Evolutionary conservation across 1,139 yeast genomes (phyloP), one percentile per base, ranked within the genome.

Genomic region (Lodderomyces oxycetoniae): DNA sequence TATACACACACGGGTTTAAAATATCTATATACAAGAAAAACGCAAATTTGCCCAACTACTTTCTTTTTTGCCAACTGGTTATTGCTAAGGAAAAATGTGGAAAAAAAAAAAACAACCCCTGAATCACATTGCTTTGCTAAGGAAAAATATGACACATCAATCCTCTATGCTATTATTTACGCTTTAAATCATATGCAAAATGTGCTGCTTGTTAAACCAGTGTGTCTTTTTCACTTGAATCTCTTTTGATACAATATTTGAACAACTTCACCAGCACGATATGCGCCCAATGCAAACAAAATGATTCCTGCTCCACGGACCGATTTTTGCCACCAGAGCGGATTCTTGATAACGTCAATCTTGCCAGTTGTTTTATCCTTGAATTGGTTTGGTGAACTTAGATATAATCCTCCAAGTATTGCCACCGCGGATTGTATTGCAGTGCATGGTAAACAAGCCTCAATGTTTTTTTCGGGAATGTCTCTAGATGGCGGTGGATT

Each of bases 301-400:
- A 57, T 50, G 2, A 59, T 44, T 1, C 73, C 73, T 2, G 51
- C 38, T 0, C 59, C 56, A 22, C 58, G 52, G 2, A 68, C 59
- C 4, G 61, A 47, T 26, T 55, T 49, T 38, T 63, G 70, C 67
- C 71, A 68, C 67, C 71, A 61, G 10, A 54, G 20, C 0, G 74
- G 74, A 42, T 67, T 56, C 41, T 63, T 64, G 13, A 39, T 43
- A 7, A 53, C 25, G 42, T 66, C 67, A 4, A 66, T 50, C 26
- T 48, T 49, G 9, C 68, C 68, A 5, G 52, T 48, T 13, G 48
- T 45, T 14, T 44, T 36, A 40, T 61, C 68, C 33, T 50, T 52
- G 46, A 67, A 67, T 13, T 63, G 58, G 31, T 47, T 39, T 25
- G 50, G 49, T 15, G 58, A 49, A 33, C 50, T 52, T 31, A 68